Base-by-base conservation (phyloP, 1,284 basidiomycete genomes). In the Pisolithus thermaeus region DNA sequence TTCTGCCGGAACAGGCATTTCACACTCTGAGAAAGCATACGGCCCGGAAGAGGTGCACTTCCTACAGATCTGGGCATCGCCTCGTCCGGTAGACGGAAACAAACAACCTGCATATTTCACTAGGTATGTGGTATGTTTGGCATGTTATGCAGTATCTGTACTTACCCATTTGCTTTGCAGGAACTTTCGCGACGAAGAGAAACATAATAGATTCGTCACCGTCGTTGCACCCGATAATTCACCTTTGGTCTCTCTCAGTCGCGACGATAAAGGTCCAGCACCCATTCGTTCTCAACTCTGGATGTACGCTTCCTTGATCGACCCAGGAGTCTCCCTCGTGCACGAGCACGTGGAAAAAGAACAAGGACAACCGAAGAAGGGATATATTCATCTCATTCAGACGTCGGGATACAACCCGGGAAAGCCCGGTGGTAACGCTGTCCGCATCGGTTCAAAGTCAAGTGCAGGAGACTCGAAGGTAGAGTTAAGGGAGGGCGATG, bases 61-160 rank as follows among this genome's bases (percentile, higher is more conserved):
- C 73, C 76, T 93, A 11, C 88, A 92, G 65, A 94, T 96, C 58
- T 96, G 92, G 93, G 81, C 84, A 3, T 43, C 81, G 0, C 92
- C 93, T 1, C 66, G 62, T 73, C 73, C 61, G 62, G 76, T 30
- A 55, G 72, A 30, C 71, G 79, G 22, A 76, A 90, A 16, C 11
- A 65, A 61, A 16, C 67, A 68, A 27, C 91, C 92, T 0, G 78
- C 80, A 51, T 96, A 96, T 69, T 95, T 80, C 70, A 93, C 89
- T 12, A 83, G 90, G 73, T 75, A 1, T 52, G 73, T 75, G n/a
- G 1, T 32, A 28, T 30, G 47, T 12, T 47, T 39, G 27, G n/a
- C 14, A 14, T 14, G 30, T 41, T 22, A 23, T 20, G 7, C 37
- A 25, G 30, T 20, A 35, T 46, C 36, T 18, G 54, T 30, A 18